Percentiles rank a stretch among this genome's conserved stretches.
Evolutionary conservation across 768 basidiomycete species (phyloP).

Genomic region (Agrocybe chaxingu): DNA sequence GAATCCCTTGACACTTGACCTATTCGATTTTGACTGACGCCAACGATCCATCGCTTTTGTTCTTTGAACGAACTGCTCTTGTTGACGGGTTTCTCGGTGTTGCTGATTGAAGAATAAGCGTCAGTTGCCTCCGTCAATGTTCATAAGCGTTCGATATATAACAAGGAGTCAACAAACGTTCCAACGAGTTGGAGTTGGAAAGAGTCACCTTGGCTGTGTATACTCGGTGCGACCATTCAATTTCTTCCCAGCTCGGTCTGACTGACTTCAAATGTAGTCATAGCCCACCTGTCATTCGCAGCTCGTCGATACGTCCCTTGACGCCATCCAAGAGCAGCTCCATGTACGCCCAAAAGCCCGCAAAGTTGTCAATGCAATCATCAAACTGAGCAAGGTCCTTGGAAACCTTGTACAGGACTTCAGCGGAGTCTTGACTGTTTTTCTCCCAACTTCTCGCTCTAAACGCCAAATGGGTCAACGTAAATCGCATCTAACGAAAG

Average conservation of each 20-base stretch:
- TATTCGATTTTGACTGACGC: too few relatives aligned
- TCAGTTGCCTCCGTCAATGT: not conserved
- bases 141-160: not conserved
- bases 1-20: too few relatives aligned
- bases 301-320: slow-evolving; percentile 4
- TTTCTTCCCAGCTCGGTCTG: slow-evolving; percentile 1
- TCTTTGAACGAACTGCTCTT: not conserved
- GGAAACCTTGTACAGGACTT: slow-evolving; percentile 1
- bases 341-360: slow-evolving; percentile 8
- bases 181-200: not conserved
- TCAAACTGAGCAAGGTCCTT: slow-evolving; percentile 6
- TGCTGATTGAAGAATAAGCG: not conserved
- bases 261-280: slow-evolving; percentile 3
- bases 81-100: not conserved
- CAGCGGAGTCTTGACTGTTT: not conserved
- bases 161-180: not conserved
- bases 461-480: not conserved
- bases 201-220: slow-evolving; percentile 4
- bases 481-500: not conserved
- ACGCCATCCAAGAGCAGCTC: slow-evolving; percentile 8
- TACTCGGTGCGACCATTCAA: not conserved
- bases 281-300: slow-evolving; percentile 4
- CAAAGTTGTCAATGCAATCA: slow-evolving; percentile 8
- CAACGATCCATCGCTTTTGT: too few relatives aligned
- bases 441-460: not conserved